These are phyloP conservation scores for Holtermannia corniformis DNA, from an alignment of 768 basidiomycete genomes.

Conservation along the genomic window DNA sequence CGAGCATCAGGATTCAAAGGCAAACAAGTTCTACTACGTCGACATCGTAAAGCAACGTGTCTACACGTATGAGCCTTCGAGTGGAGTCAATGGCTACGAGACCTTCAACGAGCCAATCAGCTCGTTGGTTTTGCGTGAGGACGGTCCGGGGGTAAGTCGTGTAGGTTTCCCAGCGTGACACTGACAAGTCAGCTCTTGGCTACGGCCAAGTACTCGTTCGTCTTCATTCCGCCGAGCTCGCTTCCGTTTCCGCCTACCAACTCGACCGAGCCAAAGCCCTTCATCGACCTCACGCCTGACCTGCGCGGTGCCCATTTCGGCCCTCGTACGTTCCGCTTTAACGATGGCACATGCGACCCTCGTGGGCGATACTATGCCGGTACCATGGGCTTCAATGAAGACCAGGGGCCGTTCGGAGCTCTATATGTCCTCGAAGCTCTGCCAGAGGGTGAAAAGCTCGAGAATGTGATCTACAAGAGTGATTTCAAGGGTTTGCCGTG, in stretches of 20 bases:
- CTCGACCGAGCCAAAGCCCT: background rate
- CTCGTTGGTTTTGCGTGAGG: background rate
- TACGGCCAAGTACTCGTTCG: too few species aligned
- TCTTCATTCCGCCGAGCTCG: slow-evolving; percentile 3
- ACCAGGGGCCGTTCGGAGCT: too few species aligned
- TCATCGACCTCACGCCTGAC: background rate
- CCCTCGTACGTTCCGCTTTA: slow-evolving; percentile 4
- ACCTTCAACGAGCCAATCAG: slow-evolving; percentile 1
- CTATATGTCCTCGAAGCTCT: too few species aligned
- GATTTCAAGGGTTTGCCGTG: too few species aligned
- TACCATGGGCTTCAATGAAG: slow-evolving; percentile 2
- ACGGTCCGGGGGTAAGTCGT: slow-evolving; percentile 1
- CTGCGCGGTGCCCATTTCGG: too few species aligned
- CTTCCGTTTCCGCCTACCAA: slow-evolving; percentile 9
- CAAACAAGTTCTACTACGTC: slow-evolving; percentile 7
- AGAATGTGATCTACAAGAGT: too few species aligned
- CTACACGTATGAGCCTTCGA: slow-evolving; percentile 9
- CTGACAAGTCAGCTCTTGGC: too few species aligned
- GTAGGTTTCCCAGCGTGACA: slow-evolving; percentile 4
- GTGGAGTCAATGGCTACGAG: slow-evolving; percentile 5
- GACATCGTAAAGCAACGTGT: slow-evolving; percentile 8
- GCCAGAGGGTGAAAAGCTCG: too few species aligned
- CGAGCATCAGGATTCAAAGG: slow-evolving; percentile 10
- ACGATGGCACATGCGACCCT: slow-evolving; percentile 7
- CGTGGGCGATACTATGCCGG: slow-evolving; percentile 5